Evolutionary conservation across 2,329 filamentous ascomycete species (phyloP).

Genomic region (Hypoxylon sp.): DNA sequence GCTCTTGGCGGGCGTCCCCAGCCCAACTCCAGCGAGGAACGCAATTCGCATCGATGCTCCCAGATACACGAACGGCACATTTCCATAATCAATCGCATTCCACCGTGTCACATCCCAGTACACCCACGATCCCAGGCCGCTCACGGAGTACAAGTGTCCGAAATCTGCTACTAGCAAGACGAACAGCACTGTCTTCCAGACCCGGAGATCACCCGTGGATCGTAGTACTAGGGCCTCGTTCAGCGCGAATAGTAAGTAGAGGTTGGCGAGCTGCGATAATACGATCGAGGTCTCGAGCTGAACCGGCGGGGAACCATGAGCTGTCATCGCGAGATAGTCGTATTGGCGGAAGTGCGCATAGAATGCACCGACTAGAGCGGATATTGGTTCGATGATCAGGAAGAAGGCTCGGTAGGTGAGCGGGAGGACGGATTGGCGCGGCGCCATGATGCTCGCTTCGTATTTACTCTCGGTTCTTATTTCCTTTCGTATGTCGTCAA

Average conservation of each 20-base stretch:
- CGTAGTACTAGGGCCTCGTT: conserved; percentile 84
- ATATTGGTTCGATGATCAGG: conserved; percentile 77
- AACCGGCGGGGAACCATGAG: conserved; percentile 68
- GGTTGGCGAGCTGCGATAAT: conserved; percentile 81
- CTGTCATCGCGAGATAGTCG: conserved; percentile 75
- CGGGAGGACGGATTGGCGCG: conserved; percentile 63
- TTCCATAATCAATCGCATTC: conserved; percentile 79
- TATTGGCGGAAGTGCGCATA: conserved; percentile 65
- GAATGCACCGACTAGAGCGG: conserved; percentile 68
- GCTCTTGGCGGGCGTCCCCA: conserved; percentile 54
- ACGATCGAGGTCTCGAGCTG: conserved; percentile 76
- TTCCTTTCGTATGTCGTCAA: conserved; percentile 7
- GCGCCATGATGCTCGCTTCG: conserved; percentile 42
- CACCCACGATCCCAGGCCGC: conserved; percentile 70
- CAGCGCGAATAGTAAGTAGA: conserved; percentile 83
- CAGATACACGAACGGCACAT: conserved; percentile 78
- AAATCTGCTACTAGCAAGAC: conserved; percentile 81
- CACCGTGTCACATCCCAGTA: conserved; percentile 75
- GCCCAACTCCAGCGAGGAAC: conserved; percentile 71
- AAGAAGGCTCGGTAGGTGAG: conserved; percentile 79
- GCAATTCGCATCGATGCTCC: conserved; percentile 72
- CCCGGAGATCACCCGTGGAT: conserved; percentile 74
- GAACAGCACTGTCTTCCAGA: conserved; percentile 78
- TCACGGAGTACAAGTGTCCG: conserved; percentile 79
- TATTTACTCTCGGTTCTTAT: background rate